Base-by-base conservation (phyloP, 2,329 filamentous ascomycete species). In the Botrytis aclada region DNA sequence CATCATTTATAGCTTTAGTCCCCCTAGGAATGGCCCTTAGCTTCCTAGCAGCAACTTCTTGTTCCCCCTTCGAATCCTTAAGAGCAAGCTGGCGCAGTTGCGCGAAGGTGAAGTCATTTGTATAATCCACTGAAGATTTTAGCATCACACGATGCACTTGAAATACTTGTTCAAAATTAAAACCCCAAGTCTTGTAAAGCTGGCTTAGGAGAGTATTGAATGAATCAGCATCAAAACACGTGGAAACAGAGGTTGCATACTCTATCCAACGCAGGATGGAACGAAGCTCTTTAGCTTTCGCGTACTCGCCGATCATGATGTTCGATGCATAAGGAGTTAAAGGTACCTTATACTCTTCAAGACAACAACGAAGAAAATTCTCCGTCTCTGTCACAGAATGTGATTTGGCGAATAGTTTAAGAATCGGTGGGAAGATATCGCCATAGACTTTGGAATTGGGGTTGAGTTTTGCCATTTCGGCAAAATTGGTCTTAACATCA, bases 121-220 rank as follows among this genome's bases (percentile, higher is more conserved):
- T 32, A 22, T 69, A 70, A 4, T 34, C 39, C 10, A 51, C 34
- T 16, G 56, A 62, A 18, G 74, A 47, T 5, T 63, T 51, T 16
- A 51, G 62, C 25, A 80, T 69, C 14, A 60, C 34, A 43, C 72
- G 65, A 73, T 76, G 80, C 14, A 81, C 41, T 32, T 69, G 39
- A 39, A 72, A 74, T 9, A 76, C 34, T 43, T 80, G 75, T 14
- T 77, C 60, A 63, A 76, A 79, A 20, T 74, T 73, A 39, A 80
- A 78, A 5, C 72, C 74, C 75, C 75, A 80, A 6, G 66, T 72
- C 10, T 74, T 72, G 51, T 74, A 73, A 63, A 75, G 80, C n/a
- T 77, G 74, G 34, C 72, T 74, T 6, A 81, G 72, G 37, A 81
- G 78, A 10, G 73, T 75, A 67, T 80, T 81, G 69, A 80, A 74